Evolutionary conservation across 1,284 basidiomycete species (phyloP), one percentile per base, ranked within the genome.

Genomic region (Leccinum fallax): DNA sequence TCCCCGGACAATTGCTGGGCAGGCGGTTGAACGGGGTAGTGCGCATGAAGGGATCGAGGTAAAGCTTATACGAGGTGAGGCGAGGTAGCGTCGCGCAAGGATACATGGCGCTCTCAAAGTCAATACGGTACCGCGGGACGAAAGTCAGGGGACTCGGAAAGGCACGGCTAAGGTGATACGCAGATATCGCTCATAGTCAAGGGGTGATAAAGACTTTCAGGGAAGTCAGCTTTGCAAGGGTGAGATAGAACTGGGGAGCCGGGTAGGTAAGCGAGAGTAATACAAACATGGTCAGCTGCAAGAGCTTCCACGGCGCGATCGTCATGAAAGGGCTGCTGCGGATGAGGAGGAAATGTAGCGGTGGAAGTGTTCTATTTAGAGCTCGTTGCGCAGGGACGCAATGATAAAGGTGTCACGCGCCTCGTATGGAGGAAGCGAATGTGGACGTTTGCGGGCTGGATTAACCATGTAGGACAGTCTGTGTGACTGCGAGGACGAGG

Each of bases 51-150:
- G 76, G 69, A 60, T 67, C 65, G 54, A 80, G 55, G 58, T 71
- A 72, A 7, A 80, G 73, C 64, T 80, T 74, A 63, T 81, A 80
- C 1, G 71, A 34, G 34, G 13, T 13, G 34, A 34, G 34, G 34
- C 34, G 34, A 63, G 21, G 16, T 16, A 40, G 40, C 5, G 40
- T 43, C 38, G 8, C 38, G 38, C n/a, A 16, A 40, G 79, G 80
- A 60, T 77, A 81, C 74, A 82, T 76, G 3, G 76, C 76, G 9
- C 68, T 63, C 63, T 81, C 80, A 67, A 75, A 80, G 78, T 63
- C 36, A 38, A 38, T 38, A 2, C 15, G 34, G 16, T 59, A 78
- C 61, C 67, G 63, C 55, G 53, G 64, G 34, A 36, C 34, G 36
- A 4, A 53, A 52, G 57, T 61, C 53, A 64, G 53, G 61, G 53